These are phyloP conservation scores for Eucommia ulmoides DNA, from an alignment of 257 asterid species.

Conservation along the genomic window DNA sequence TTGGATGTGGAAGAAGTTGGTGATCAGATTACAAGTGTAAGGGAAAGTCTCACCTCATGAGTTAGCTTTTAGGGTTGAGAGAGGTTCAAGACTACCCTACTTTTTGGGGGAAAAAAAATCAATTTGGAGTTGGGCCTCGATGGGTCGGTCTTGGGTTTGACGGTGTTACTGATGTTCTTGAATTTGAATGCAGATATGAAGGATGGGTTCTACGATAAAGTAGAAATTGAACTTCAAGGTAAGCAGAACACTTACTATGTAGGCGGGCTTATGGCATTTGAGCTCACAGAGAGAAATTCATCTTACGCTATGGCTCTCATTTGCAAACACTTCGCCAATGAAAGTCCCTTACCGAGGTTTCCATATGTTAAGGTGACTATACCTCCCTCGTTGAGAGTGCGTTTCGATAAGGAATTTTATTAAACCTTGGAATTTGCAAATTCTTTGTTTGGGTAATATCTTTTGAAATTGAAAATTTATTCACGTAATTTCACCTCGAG, in stretches of 20 bases:
- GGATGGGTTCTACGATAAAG: constrained; percentile 52
- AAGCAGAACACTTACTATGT: constrained; percentile 58
- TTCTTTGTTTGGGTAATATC: no score
- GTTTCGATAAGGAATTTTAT: not conserved
- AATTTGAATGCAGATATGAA: constrained; percentile 37
- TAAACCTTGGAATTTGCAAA: not conserved
- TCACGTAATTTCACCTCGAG: no score
- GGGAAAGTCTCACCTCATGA: no score
- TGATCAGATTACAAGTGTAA: no score
- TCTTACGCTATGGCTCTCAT: constrained; percentile 54
- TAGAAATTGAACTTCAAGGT: constrained; percentile 63
- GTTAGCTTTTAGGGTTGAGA: no score
- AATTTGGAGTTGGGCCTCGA: no score
- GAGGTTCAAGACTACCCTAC: no score
- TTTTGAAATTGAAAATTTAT: no score
- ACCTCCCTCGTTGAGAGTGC: no score
- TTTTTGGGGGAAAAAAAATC: no score
- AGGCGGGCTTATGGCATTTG: constrained; percentile 89
- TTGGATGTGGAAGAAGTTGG: no score
- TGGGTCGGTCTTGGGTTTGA: no score
- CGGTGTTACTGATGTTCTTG: constrained; percentile 3
- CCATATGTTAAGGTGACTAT: constrained; percentile 70
- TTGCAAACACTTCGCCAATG: constrained; percentile 41
- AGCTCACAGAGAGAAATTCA: constrained; percentile 82
- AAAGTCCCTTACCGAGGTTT: constrained; percentile 39